phyloP scores from a whole-genome alignment of 2,329 filamentous ascomycete species.

The Capronia epimyces region DNA sequence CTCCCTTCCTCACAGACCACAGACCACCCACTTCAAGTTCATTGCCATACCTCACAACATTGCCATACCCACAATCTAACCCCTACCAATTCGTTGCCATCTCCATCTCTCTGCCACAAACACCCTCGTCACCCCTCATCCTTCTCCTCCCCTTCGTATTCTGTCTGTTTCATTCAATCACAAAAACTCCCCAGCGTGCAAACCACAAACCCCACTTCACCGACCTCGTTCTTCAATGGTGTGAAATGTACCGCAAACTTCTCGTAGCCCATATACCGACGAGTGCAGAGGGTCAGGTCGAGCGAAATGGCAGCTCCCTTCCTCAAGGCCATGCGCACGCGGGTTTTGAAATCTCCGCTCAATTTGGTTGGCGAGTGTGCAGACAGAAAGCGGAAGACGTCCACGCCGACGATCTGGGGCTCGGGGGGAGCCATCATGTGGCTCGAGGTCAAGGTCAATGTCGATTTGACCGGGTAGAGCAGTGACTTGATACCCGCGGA shows the following conservation, averaged over 20 bases:
- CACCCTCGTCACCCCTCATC: too few relatives aligned
- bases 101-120: too few relatives aligned
- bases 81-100: too few relatives aligned
- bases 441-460: conserved; percentile 26
- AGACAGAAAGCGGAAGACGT: conserved; percentile 53
- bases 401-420: conserved; percentile 37
- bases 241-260: conserved; percentile 42
- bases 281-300: conserved; percentile 31
- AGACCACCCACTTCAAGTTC: too few relatives aligned
- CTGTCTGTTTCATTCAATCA: not conserved
- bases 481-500: conserved; percentile 46
- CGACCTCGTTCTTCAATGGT: conserved; percentile 40
- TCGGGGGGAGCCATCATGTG: conserved; percentile 33
- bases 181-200: conserved; percentile 30
- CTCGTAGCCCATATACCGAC: conserved; percentile 31
- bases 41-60: too few relatives aligned
- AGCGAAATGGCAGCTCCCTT: conserved; percentile 32
- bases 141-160: too few relatives aligned
- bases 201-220: conserved; percentile 33
- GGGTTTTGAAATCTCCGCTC: conserved; percentile 43
- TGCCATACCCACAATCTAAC: too few relatives aligned
- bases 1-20: too few relatives aligned
- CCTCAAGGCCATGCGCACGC: conserved; percentile 39
- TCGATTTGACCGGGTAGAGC: conserved; percentile 32
- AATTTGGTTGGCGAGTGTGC: conserved; percentile 42